These are phyloP conservation scores for Suhomyces kilbournensis DNA, from an alignment of 805 yeast species.

Conservation along the genomic window DNA sequence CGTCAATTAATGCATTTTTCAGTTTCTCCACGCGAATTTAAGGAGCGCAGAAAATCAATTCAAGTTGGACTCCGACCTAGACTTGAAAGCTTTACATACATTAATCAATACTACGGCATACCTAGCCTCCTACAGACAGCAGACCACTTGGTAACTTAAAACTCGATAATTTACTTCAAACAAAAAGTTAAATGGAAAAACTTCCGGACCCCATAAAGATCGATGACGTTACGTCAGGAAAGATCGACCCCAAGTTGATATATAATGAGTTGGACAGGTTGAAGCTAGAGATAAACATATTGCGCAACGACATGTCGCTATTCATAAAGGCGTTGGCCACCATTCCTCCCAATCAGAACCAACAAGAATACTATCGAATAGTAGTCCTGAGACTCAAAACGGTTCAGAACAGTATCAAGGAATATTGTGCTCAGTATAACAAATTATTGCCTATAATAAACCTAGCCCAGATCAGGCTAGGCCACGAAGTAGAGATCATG, in stretches of 20 bases:
- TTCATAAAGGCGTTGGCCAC: constrained; percentile 38
- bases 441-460: constrained; percentile 49
- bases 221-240: constrained; percentile 44
- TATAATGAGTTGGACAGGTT: constrained; percentile 42
- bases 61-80: neutral
- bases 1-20: neutral
- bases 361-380: constrained; percentile 35
- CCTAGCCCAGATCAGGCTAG: constrained; percentile 48
- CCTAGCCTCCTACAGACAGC: neutral
- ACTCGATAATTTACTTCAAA: too few relatives aligned
- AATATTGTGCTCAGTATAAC: constrained; percentile 44
- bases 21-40: neutral
- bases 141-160: neutral
- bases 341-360: constrained; percentile 28
- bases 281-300: constrained; percentile 40
- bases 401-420: constrained; percentile 39
- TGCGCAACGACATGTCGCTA: constrained; percentile 40
- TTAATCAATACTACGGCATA: neutral
- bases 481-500: constrained; percentile 48
- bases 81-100: too few relatives aligned
- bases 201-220: constrained; percentile 37
- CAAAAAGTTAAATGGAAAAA: constrained; percentile 3
- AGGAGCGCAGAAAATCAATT: neutral
- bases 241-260: constrained; percentile 38
- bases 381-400: constrained; percentile 35